Evolutionary conservation across 2,329 filamentous ascomycete species (phyloP).

Genomic region (Fusarium irregulare): DNA sequence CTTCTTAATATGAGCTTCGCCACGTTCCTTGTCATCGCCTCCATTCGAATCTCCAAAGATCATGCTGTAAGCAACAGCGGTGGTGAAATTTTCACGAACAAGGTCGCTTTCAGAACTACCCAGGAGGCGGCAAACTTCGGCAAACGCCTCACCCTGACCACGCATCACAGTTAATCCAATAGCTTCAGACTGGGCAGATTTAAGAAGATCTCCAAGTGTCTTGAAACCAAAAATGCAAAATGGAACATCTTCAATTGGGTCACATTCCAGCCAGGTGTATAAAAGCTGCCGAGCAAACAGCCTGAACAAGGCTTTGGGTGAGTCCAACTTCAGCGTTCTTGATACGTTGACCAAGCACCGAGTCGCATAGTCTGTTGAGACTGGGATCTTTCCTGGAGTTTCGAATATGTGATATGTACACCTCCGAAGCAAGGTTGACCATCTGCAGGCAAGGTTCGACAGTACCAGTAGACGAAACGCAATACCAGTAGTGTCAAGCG

Average conservation of each 20-base stretch:
- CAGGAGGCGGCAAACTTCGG: conserved; percentile 69
- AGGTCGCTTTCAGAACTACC: conserved; percentile 66
- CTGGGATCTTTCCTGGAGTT: conserved; percentile 77
- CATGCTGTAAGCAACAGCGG: conserved; percentile 84
- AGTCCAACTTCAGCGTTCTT: conserved; percentile 69
- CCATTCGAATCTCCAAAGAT: conserved; percentile 62
- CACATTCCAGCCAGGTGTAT: conserved; percentile 85
- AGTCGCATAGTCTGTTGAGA: conserved; percentile 75
- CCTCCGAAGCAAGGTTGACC: conserved; percentile 86
- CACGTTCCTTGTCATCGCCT: conserved; percentile 58
- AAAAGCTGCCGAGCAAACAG: conserved; percentile 90
- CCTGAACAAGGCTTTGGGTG: conserved; percentile 77
- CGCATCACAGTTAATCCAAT: conserved; percentile 86
- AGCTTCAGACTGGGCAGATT: conserved; percentile 79
- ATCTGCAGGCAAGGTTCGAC: conserved; percentile 79
- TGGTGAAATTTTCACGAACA: conserved; percentile 77
- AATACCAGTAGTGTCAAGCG: conserved; percentile 81
- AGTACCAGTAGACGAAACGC: conserved; percentile 83
- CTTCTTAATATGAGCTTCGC: conserved; percentile 75
- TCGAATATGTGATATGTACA: conserved; percentile 97
- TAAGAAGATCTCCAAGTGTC: conserved; percentile 74
- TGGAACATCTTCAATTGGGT: conserved; percentile 77
- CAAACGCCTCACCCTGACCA: conserved; percentile 72
- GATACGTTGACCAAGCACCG: conserved; percentile 77
- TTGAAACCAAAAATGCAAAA: conserved; percentile 86